Base-by-base conservation (phyloP, 352 stramenopile species). In the Phytophthora sansomeana region DNA sequence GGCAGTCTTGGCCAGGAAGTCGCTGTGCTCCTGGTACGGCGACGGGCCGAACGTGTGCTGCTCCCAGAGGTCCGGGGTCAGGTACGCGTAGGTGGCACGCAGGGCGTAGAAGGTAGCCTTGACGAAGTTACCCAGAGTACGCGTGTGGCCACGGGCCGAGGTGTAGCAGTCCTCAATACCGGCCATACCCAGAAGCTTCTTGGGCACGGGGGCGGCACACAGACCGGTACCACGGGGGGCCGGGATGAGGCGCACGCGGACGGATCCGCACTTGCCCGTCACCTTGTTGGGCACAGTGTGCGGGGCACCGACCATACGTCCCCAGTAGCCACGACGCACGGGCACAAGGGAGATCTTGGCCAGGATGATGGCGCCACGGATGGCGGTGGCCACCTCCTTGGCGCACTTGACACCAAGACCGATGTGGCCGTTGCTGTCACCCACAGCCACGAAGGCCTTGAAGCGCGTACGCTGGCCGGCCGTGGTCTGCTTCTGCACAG, bases 121-220 rank as follows among this genome's bases (percentile, higher is more conserved):
- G 77, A 99, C 97, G 80, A 99, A 99, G 96, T 99, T 99, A 79
- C 98, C 98, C 76, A 99, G 97, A 62, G 98, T 99, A 80, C 98
- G 97, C 69, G 98, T 99, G 95, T 99, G 98, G 76, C 97, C 97
- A 79, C 90, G 83, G 5, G 96, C 89, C 74, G 89, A 98, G 44
- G 96, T 98, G 85, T 98, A 98, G 91, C 97, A 99, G 79, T 99
- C 97, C 80, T 98, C 84, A 67, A 99, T 97, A 83, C 97, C 97
- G 68, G 97, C 97, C 96, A 99, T 99, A 80, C 89, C 91, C 57
- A 99, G 85, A 35, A 99, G 83, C 87, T 99, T 99, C 92, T 99
- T 99, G 63, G 97, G 93, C 58, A 97, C 97, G 43, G 97, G 97
- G 58, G 98, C 98, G 60, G 97, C 97, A 79, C 99, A 98, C 47